Evolutionary conservation across 306 rosid genomes (phyloP), one percentile per base, ranked within the genome.

Genomic region (Cucurbita argyrosperma): DNA sequence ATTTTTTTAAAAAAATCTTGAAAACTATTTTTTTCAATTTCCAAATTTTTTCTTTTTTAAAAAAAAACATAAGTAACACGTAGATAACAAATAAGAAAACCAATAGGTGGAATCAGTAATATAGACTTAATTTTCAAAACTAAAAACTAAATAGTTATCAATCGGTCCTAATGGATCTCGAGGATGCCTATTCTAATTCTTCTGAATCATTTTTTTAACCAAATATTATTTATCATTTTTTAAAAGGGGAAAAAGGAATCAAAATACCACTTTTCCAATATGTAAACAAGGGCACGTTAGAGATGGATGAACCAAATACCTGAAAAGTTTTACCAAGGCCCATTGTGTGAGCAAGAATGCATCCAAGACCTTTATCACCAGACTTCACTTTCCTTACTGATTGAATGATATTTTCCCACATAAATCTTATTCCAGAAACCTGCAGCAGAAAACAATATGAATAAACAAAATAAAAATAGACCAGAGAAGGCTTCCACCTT

Each of bases 271-370:
- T 18, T 15, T 18, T 51, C 5, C 1, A n/a, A 72, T 40, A 30
- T 21, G 54, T 21, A 59, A 62, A 62, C 57, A 61, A 72, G 71
- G 35, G 30, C 15, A 4, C 5, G 59, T 46, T 10, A 19, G 55
- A 79, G 59, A 47, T 30, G 6, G 69, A 18, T 42, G 72, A 55
- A 42, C 18, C 77, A 42, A 74, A 72, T 84, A 94, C 99, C 99
- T 94, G 99, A 77, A 94, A 81, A 38, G 99, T 94, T 94, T 94
- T 94, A 72, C 99, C 99, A 72, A 94, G 97, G 71, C 99, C 99
- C 99, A 94, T 94, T 21, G 88, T 94, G 83, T 94, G 99, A 78
- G 99, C 97, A 52, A 94, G 90, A 83, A 94, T 91, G 84, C 99
- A 94, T 60, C 99, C 99, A 85, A 94, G 97, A 74, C 97, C 99